Evolutionary conservation across 1,139 yeast species (phyloP).

Genomic region (Trichomonascaceae sp.): DNA sequence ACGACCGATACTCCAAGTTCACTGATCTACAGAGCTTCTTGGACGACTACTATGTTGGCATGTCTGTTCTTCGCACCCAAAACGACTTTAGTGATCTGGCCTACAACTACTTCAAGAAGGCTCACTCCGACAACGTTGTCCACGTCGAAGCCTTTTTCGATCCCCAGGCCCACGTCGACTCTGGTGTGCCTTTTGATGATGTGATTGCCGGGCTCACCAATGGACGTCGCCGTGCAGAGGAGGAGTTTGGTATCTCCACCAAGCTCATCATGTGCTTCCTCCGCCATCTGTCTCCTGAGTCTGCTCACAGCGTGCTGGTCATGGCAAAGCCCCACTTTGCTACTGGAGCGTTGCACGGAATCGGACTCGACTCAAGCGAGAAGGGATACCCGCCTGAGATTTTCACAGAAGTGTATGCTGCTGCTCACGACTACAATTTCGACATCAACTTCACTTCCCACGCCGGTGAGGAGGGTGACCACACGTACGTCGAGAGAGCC

Average conservation of each 20-base stretch:
- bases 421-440: constrained; percentile 32
- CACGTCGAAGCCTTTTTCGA: constrained; percentile 70
- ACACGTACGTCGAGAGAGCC: constrained; percentile 44
- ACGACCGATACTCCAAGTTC: constrained; percentile 45
- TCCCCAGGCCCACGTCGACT: constrained; percentile 69
- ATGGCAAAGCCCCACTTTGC: constrained; percentile 38
- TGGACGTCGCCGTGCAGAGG: constrained; percentile 48
- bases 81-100: constrained; percentile 64
- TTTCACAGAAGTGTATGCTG: constrained; percentile 47
- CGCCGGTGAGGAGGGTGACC: constrained; percentile 81
- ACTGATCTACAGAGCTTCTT: constrained; percentile 62
- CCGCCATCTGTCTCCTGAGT: constrained; percentile 52
- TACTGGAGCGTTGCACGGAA: constrained; percentile 48
- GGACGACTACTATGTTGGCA: constrained; percentile 66
- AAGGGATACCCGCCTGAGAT: constrained; percentile 60
- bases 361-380: constrained; percentile 70
- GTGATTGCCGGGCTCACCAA: constrained; percentile 52
- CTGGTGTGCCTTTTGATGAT: constrained; percentile 45
- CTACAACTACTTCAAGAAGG: constrained; percentile 54
- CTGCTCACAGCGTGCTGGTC: constrained; percentile 44
- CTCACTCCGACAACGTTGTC: constrained; percentile 41
- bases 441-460: constrained; percentile 56
- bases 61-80: constrained; percentile 52
- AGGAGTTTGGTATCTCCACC: constrained; percentile 46
- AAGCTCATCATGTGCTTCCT: constrained; percentile 68